Conservation (phyloP, 2,329 filamentous ascomycete species). For the Microsporum audouinii region DNA sequence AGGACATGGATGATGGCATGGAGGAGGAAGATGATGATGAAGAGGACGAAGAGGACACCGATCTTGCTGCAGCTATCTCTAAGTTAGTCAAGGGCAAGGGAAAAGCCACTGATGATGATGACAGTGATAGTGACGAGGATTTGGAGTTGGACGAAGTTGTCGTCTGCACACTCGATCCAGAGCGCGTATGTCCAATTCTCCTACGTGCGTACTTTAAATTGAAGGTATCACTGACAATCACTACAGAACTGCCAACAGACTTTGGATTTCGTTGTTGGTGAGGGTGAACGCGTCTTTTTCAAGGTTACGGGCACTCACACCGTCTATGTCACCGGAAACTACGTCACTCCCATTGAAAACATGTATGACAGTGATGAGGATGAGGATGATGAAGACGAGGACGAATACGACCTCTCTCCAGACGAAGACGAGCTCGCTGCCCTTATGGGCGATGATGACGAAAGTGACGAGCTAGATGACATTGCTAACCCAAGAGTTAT, state of each 20-base stretch:
- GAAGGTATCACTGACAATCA: conserved; percentile 2
- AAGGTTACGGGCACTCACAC: conserved; percentile 80
- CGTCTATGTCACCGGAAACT: conserved; percentile 91
- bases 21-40: conserved; percentile 46
- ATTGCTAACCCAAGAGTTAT: conserved; percentile 69
- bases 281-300: conserved; percentile 87
- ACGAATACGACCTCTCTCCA: conserved; percentile 70
- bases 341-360: conserved; percentile 59
- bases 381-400: conserved; percentile 49
- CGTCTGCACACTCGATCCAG: conserved; percentile 87
- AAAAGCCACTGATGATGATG: conserved; percentile 62
- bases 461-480: conserved; percentile 66
- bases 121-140: conserved; percentile 49
- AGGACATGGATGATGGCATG: conserved; percentile 61
- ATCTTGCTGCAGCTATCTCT: conserved; percentile 41
- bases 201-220: neutral
- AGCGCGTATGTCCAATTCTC: conserved; percentile 53
- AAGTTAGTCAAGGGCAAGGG: conserved; percentile 50
- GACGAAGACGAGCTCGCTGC: conserved; percentile 63
- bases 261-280: conserved; percentile 80
- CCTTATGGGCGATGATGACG: conserved; percentile 43
- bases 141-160: conserved; percentile 77
- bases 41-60: conserved; percentile 58
- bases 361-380: conserved; percentile 18
- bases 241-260: conserved; percentile 83